These are phyloP conservation scores for Aspergillus thermomutatus DNA, from an alignment of 2,329 filamentous ascomycete species.

Conservation along the genomic window DNA sequence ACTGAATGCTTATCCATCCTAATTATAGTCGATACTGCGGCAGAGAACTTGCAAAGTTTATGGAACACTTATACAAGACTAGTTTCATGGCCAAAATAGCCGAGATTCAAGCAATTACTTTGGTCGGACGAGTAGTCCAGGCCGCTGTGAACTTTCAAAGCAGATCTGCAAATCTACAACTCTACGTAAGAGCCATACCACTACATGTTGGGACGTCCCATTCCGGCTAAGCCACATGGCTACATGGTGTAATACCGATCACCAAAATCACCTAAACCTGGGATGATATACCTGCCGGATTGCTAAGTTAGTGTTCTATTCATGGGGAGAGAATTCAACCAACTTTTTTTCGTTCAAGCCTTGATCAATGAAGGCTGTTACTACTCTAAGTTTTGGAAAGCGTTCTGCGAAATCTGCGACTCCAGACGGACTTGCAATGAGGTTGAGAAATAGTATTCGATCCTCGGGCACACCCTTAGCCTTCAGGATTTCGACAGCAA, in stretches of 20 bases:
- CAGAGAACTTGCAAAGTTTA: slow-evolving; percentile 6
- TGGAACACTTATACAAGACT: background rate
- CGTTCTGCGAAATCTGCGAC: slow-evolving; percentile 83
- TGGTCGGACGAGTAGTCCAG: background rate
- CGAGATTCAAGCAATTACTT: background rate
- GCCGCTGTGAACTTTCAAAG: background rate
- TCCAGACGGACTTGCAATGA: slow-evolving; percentile 95
- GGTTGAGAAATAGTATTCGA: slow-evolving; percentile 90
- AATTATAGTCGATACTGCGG: slow-evolving; percentile 29
- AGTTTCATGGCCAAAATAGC: background rate
- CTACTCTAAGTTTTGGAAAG: slow-evolving; percentile 84
- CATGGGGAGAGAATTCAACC: slow-evolving; percentile 32
- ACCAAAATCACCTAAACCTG: slow-evolving; percentile 90
- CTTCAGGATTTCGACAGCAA: slow-evolving; percentile 93
- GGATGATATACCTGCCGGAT: slow-evolving; percentile 77
- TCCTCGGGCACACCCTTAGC: slow-evolving; percentile 90
- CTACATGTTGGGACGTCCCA: background rate
- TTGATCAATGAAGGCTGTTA: slow-evolving; percentile 94
- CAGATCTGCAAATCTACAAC: background rate
- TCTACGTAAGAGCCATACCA: background rate
- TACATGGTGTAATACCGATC: slow-evolving; percentile 93
- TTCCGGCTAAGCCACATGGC: background rate
- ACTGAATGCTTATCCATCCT: slow-evolving; percentile 18
- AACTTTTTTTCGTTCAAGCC: slow-evolving; percentile 98
- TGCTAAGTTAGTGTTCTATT: slow-evolving; percentile 9